Evolutionary conservation across 2,329 filamentous ascomycete species (phyloP).

Genomic region (Periglandula ipomoeae): DNA sequence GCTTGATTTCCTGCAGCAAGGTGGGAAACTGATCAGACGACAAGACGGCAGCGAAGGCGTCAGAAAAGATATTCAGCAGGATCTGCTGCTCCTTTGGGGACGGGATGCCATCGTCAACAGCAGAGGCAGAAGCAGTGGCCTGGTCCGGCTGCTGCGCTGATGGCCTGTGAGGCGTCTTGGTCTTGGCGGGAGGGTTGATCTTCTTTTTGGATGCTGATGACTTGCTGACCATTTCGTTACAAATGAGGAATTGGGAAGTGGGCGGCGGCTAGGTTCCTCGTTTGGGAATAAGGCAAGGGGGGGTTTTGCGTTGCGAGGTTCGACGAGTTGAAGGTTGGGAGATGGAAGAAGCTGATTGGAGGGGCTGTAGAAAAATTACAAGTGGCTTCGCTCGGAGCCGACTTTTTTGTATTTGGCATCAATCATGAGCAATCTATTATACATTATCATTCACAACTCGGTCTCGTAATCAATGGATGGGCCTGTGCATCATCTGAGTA

Average conservation of each 20-base stretch:
- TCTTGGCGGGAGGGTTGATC: background rate
- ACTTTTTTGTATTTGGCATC: background rate
- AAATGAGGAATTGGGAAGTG: background rate
- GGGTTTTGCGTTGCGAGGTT: background rate
- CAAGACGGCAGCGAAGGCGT: slow-evolving; percentile 48
- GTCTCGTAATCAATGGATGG: no score
- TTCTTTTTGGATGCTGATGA: slow-evolving; percentile 1
- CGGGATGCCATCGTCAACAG: background rate
- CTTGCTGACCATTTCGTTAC: slow-evolving; percentile 6
- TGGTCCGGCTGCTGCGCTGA: background rate
- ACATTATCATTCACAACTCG: no score
- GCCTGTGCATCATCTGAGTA: no score
- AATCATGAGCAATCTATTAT: no score
- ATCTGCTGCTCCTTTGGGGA: slow-evolving; percentile 46
- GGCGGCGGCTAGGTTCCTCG: background rate
- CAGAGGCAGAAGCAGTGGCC: background rate
- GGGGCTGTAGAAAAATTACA: background rate
- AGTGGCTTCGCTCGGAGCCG: no score
- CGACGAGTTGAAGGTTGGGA: background rate
- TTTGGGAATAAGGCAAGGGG: background rate
- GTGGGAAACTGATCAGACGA: slow-evolving; percentile 36
- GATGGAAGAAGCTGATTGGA: background rate
- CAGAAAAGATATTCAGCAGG: slow-evolving; percentile 63
- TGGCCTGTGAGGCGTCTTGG: background rate
- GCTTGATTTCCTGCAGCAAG: slow-evolving; percentile 73